phyloP scores from a whole-genome alignment of 805 yeast genomes.

The Starmerella powellii region DNA sequence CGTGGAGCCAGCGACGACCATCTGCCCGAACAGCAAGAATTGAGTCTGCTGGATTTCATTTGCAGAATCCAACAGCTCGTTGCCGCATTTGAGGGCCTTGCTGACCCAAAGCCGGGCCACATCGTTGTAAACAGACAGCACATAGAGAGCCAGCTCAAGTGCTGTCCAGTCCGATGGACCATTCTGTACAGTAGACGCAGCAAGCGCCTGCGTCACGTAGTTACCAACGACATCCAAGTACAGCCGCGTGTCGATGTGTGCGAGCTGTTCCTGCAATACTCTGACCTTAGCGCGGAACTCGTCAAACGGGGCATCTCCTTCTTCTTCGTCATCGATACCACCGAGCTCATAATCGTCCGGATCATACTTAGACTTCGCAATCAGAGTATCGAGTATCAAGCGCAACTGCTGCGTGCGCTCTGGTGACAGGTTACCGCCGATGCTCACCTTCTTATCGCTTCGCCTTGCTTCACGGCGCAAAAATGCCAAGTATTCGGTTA shows the following conservation, averaged over 20 bases:
- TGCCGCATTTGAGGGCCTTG: conserved; percentile 14
- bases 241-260: conserved; percentile 45
- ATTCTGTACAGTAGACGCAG: not conserved
- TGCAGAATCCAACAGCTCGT: conserved; percentile 12
- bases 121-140: conserved; percentile 68
- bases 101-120: conserved; percentile 29
- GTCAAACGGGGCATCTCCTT: conserved; percentile 35
- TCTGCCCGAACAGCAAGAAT: conserved; percentile 33
- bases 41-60: conserved; percentile 9
- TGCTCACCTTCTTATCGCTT: conserved; percentile 27
- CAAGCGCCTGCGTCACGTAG: conserved; percentile 5
- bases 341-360: conserved; percentile 48
- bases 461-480: conserved; percentile 44
- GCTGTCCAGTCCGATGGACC: conserved; percentile 47
- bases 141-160: conserved; percentile 76
- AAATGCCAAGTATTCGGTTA: conserved; percentile 59
- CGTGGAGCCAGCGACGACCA: conserved; percentile 20
- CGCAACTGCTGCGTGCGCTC: conserved; percentile 28
- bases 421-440: conserved; percentile 26
- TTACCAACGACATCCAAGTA: conserved; percentile 12
- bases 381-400: conserved; percentile 53
- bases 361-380: conserved; percentile 70
- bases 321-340: conserved; percentile 18
- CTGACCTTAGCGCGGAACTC: conserved; percentile 68
- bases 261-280: conserved; percentile 73